Percentiles rank a stretch among this genome's conserved stretches.
phyloP scores from a whole-genome alignment of 306 rosid species.

The Sicyos baderoa region DNA sequence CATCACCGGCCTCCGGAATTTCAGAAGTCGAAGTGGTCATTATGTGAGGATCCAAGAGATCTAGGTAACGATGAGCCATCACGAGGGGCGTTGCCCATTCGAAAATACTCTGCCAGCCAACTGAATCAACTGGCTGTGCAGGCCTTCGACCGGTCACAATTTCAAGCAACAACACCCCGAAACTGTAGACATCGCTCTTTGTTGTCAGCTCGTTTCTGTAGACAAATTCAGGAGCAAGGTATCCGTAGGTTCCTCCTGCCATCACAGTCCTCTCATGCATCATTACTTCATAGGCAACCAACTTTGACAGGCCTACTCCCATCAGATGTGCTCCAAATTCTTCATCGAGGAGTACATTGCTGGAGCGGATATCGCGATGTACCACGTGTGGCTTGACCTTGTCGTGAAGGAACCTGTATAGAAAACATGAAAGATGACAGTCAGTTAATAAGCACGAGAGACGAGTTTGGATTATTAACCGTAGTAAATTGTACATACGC shows the following conservation, averaged over 20 bases:
- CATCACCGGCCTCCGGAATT: constrained; percentile 61
- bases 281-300: constrained; percentile 73
- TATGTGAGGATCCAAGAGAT: constrained; percentile 83
- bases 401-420: constrained; percentile 82
- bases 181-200: constrained; percentile 89
- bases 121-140: constrained; percentile 87
- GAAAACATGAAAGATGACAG: constrained; percentile 11
- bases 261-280: constrained; percentile 93
- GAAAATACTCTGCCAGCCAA: constrained; percentile 96
- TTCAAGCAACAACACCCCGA: constrained; percentile 86
- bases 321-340: constrained; percentile 91
- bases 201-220: constrained; percentile 91
- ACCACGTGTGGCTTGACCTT: constrained; percentile 96
- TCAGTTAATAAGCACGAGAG: neutral
- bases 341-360: constrained; percentile 90
- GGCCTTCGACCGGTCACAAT: constrained; percentile 94
- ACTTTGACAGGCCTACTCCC: constrained; percentile 91
- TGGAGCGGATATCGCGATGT: constrained; percentile 90
- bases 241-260: constrained; percentile 96
- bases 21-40: constrained; percentile 43
- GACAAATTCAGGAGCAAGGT: constrained; percentile 93
- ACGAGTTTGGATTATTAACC: neutral
- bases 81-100: constrained; percentile 98
- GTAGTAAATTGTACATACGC: constrained; percentile 55
- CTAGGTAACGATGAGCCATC: constrained; percentile 82